Conservation (phyloP, 2,329 filamentous ascomycete species). For the Penicillium aurantiogriseum region DNA sequence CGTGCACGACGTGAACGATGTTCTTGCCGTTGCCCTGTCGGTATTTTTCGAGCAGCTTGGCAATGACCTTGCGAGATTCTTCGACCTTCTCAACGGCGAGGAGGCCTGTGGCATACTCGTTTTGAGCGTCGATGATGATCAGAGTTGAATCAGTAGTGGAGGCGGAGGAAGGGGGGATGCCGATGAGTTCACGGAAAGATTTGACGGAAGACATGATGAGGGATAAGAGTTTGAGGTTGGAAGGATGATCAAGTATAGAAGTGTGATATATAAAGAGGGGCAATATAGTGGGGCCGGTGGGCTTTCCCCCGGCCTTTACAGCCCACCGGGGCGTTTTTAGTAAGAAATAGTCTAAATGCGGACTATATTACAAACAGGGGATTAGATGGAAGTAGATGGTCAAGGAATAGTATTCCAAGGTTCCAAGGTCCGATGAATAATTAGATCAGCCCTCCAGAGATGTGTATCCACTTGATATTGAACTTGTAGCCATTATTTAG, state of each 20-base stretch:
- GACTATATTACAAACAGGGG: too few relatives aligned
- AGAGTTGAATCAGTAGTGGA: constrained; percentile 59
- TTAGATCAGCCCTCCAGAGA: too few relatives aligned
- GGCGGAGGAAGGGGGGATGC: constrained; percentile 56
- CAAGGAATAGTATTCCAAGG: too few relatives aligned
- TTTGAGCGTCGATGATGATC: constrained; percentile 69
- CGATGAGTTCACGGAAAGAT: constrained; percentile 55
- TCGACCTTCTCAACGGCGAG: constrained; percentile 57
- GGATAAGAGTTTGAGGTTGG: neutral
- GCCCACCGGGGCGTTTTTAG: neutral
- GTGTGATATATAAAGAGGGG: neutral
- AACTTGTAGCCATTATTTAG: too few relatives aligned
- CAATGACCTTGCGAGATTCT: constrained; percentile 57
- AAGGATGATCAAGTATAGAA: neutral
- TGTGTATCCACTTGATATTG: too few relatives aligned
- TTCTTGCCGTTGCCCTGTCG: constrained; percentile 48
- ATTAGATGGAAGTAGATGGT: too few relatives aligned
- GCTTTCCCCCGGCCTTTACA: neutral
- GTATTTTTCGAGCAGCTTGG: constrained; percentile 58
- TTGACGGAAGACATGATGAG: constrained; percentile 13
- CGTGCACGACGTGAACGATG: constrained; percentile 63
- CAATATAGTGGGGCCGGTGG: neutral
- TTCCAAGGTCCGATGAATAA: too few relatives aligned
- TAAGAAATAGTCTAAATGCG: too few relatives aligned
- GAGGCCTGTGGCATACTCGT: constrained; percentile 60